Evolutionary conservation across 2,329 filamentous ascomycete genomes (phyloP), one percentile per base, ranked within the genome.

Genomic region (Fusarium scirpi): DNA sequence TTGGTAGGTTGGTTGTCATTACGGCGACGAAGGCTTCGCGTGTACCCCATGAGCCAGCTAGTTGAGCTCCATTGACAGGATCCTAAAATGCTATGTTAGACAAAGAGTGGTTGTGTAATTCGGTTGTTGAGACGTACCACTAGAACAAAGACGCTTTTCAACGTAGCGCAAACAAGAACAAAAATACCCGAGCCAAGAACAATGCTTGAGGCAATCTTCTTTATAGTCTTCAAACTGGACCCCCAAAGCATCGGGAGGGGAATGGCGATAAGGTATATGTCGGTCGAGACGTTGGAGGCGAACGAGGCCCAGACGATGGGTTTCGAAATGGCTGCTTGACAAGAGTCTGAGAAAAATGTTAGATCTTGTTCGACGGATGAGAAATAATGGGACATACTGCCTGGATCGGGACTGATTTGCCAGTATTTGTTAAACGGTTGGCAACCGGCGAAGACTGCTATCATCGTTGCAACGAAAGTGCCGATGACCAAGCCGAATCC

Each of bases 341-440:
- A 86, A 18, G 77, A 74, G 62, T 84, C 83, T 83, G 52, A 47
- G 29, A 52, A 20, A 59, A 32, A 10, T 32, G 62, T 59, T 58
- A 61, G 54, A 11, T 15, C 12, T 15, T 22, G n/a, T 4, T 12
- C 6, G 2, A 8, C 6, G 15, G 13, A 18, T 1, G 16, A 2
- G 6, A 1, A 10, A 2, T 9, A 5, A 22, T 10, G 16, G 44
- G 16, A 80, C 84, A 70, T 73, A 86, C 85, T 84, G 6, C 86
- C 86, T 8, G 87, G 87, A 40, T 89, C 76, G 0, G 87, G 87
- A 45, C 83, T 79, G n/a, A 89, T 87, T 73, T 89, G 86, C 86
- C 87, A 90, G 66, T 87, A 85, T 30, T 82, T 82, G 22, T 79
- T 65, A 44, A 89, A 82, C 0, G 87, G 86, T 24, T 79, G 79